Conservation (phyloP, 2,329 filamentous ascomycete genomes). For the Trichoderma semiorbis region DNA sequence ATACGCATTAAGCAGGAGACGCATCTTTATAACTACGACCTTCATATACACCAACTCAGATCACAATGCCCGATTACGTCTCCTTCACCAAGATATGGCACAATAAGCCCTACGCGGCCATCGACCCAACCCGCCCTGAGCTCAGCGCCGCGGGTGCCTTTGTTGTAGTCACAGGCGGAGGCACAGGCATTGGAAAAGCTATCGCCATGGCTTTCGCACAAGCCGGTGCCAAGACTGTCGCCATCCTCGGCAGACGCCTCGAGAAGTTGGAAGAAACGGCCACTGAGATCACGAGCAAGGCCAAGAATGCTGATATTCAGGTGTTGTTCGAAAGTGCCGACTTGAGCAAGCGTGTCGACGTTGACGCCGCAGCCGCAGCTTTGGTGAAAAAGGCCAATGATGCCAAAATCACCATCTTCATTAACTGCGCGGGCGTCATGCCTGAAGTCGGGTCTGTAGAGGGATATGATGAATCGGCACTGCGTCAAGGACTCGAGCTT, state of each 20-base stretch:
- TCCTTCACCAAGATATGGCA: not conserved
- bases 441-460: not conserved
- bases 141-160: not conserved
- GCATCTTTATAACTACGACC: not conserved
- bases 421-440: not conserved
- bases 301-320: not conserved
- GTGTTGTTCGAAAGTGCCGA: not conserved
- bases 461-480: not conserved
- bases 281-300: not conserved
- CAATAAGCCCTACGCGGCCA: not conserved
- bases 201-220: not conserved
- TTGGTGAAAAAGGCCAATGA: not conserved
- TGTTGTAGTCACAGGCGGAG: not conserved
- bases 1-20: not conserved
- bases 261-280: not conserved
- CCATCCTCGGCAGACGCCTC: not conserved
- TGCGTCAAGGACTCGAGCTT: not conserved
- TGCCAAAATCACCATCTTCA: not conserved
- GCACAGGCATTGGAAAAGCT: not conserved
- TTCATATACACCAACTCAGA: not conserved
- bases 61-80: not conserved
- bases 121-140: not conserved
- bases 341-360: not conserved
- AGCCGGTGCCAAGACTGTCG: not conserved
- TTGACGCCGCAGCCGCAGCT: not conserved